A percentile compares a stretch with the other conserved stretches of the same genome.
phyloP scores from a whole-genome alignment of 176 grass and related monocot species.

The Phragmites australis region DNA sequence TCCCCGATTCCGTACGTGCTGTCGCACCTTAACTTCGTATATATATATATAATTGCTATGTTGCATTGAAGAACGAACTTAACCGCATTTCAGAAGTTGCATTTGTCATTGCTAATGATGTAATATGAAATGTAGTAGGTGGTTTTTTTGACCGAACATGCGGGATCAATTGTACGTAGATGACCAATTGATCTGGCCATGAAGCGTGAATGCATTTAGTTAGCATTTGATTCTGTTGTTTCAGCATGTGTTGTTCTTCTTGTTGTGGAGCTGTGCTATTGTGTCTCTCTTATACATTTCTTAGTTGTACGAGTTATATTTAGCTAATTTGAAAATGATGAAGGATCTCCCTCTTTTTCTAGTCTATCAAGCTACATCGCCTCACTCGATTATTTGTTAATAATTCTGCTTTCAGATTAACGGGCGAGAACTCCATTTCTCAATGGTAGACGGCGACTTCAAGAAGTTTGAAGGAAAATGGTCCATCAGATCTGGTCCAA shows the following conservation, averaged over 20 bases:
- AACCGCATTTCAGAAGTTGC: not conserved
- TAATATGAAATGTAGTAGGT: not conserved
- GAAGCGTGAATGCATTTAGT: not conserved
- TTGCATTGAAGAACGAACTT: slow-evolving; percentile 2
- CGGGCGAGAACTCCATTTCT: slow-evolving; percentile 86
- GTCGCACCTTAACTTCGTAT: not conserved
- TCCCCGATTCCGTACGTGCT: slow-evolving; percentile 58
- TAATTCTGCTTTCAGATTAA: slow-evolving; percentile 43
- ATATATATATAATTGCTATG: not conserved
- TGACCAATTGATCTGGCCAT: not conserved
- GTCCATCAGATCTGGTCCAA: slow-evolving; percentile 74
- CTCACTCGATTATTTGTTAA: not conserved
- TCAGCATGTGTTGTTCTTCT: not conserved
- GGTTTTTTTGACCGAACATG: not conserved
- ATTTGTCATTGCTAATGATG: not conserved
- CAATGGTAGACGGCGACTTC: slow-evolving; percentile 94
- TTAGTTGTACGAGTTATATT: not conserved
- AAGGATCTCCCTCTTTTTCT: not conserved
- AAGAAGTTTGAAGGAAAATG: slow-evolving; percentile 99
- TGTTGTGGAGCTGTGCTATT: not conserved
- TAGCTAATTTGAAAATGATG: not conserved
- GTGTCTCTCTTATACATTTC: not conserved
- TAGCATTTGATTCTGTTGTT: not conserved
- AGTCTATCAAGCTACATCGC: not conserved
- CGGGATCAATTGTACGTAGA: not conserved